Evolutionary conservation across 371 early-diverging fungal species (phyloP).

Genomic region (Thermomucor indicae-seudaticae): DNA sequence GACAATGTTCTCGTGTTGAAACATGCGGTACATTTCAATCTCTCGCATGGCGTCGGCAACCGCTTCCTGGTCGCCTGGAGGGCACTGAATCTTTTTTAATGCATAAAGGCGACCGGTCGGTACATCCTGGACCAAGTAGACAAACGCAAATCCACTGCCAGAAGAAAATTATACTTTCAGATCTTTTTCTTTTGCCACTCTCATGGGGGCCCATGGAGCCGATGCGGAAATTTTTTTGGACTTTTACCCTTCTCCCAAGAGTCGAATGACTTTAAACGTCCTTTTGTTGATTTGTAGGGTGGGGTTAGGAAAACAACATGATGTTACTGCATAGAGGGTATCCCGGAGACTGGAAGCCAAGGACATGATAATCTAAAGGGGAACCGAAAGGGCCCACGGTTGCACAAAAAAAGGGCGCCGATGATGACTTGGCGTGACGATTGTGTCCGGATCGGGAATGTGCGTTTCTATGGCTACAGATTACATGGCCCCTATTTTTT

Average conservation of each 20-base stretch:
- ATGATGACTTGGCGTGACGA: too few relatives aligned
- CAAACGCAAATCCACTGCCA: conserved; percentile 68
- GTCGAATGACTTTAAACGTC: conserved; percentile 50
- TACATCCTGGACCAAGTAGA: conserved; percentile 61
- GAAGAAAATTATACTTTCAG: background rate
- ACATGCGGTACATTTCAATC: conserved; percentile 62
- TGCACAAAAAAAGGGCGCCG: background rate
- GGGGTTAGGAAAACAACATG: conserved; percentile 59
- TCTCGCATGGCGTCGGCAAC: conserved; percentile 64
- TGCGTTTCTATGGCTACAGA: too few relatives aligned
- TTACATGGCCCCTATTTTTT: too few relatives aligned
- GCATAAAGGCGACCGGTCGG: conserved; percentile 49
- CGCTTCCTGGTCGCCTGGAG: conserved; percentile 48
- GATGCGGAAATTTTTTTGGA: too few relatives aligned
- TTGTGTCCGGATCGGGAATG: too few relatives aligned
- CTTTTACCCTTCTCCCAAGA: conserved; percentile 60
- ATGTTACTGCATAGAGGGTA: conserved; percentile 45
- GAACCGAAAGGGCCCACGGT: background rate
- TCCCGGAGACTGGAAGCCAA: conserved; percentile 23
- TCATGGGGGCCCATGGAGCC: background rate
- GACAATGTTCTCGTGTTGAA: conserved; percentile 66
- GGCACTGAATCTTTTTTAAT: conserved; percentile 66
- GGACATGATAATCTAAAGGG: conserved; percentile 11
- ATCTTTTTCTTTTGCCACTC: background rate
- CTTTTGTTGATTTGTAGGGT: conserved; percentile 51